A percentile compares a stretch with the other conserved stretches of the same genome.
phyloP scores from a whole-genome alignment of 1,284 basidiomycete species.

The Moniliophthora roreri region DNA sequence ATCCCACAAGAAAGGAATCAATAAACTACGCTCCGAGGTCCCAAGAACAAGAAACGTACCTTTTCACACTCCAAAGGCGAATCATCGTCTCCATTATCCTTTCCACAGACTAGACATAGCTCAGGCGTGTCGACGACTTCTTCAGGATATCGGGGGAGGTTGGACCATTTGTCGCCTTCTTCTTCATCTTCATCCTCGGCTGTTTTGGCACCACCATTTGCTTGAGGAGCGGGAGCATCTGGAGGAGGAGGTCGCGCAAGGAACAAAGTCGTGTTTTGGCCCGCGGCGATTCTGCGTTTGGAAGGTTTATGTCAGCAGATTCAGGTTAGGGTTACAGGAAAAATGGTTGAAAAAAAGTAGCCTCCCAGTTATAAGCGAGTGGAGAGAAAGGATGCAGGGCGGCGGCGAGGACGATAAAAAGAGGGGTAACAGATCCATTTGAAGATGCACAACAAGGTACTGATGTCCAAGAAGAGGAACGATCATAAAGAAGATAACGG shows the following conservation, averaged over 20 bases:
- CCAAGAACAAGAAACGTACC: conserved; percentile 41
- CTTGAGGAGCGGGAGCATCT: not conserved
- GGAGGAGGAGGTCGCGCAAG: conserved; percentile 58
- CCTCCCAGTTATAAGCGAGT: too few relatives aligned
- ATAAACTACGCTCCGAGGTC: conserved; percentile 3
- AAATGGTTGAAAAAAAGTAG: not conserved
- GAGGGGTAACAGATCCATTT: too few relatives aligned
- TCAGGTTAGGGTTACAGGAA: not conserved
- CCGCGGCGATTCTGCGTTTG: conserved; percentile 68
- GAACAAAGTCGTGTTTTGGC: conserved; percentile 85
- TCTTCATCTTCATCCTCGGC: not conserved
- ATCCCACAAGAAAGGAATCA: not conserved
- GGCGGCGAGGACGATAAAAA: too few relatives aligned
- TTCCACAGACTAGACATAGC: conserved; percentile 71
- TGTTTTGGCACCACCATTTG: not conserved
- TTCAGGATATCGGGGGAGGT: conserved; percentile 73
- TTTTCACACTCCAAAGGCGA: conserved; percentile 84
- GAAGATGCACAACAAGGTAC: too few relatives aligned
- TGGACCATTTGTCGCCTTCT: conserved; percentile 56
- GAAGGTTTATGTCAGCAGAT: not conserved
- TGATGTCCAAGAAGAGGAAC: not conserved
- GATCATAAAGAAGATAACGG: not conserved
- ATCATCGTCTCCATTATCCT: conserved; percentile 67
- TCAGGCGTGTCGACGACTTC: conserved; percentile 69
- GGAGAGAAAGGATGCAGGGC: too few relatives aligned